Conservation (phyloP, 2,329 filamentous ascomycete genomes). For the Cytospora piceicola region DNA sequence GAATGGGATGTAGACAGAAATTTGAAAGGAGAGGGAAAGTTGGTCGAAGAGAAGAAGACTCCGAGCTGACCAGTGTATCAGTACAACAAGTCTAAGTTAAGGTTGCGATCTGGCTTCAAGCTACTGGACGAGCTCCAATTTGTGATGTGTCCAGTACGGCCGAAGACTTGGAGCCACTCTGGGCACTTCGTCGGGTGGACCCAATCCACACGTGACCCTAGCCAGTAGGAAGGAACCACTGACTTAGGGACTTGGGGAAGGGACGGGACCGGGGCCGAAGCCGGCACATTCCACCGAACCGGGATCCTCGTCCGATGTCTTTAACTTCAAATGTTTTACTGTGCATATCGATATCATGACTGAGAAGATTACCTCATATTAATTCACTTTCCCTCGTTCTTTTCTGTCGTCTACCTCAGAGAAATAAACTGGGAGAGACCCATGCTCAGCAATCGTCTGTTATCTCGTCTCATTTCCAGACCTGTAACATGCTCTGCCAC, state of each 20-base stretch:
- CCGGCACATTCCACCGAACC: slow-evolving; percentile 11
- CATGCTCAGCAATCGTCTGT: slow-evolving; percentile 20
- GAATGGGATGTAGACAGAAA: slow-evolving; percentile 33
- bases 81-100: slow-evolving; percentile 11
- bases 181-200: slow-evolving; percentile 3
- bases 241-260: neutral
- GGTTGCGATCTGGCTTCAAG: slow-evolving; percentile 38
- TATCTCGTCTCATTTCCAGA: slow-evolving; percentile 2
- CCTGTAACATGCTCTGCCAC: slow-evolving; percentile 32
- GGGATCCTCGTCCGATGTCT: neutral
- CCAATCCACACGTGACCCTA: slow-evolving; percentile 25
- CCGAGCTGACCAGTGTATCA: slow-evolving; percentile 16
- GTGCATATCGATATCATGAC: neutral
- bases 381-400: neutral
- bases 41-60: slow-evolving; percentile 29
- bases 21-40: slow-evolving; percentile 34
- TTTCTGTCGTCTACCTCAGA: neutral
- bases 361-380: neutral
- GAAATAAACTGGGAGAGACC: neutral
- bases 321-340: neutral
- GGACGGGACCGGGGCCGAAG: slow-evolving; percentile 14
- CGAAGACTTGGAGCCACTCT: slow-evolving; percentile 13
- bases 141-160: slow-evolving; percentile 37
- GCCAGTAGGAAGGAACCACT: neutral
- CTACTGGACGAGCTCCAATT: slow-evolving; percentile 28